Base-by-base conservation (phyloP, 83 land plant species). In the Larix sibirica region DNA sequence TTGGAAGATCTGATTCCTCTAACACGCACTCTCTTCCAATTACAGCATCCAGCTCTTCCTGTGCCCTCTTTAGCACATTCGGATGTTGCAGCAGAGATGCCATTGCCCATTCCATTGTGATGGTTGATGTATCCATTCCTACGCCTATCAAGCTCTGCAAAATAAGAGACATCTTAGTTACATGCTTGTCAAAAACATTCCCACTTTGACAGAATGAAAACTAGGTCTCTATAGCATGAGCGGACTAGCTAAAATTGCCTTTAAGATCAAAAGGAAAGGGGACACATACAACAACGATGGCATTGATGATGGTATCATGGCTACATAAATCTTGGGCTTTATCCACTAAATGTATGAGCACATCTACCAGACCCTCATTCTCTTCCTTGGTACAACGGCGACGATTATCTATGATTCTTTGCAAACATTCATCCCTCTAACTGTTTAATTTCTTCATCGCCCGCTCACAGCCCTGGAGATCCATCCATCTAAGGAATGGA, bases 401-500 rank as follows among this genome's bases (percentile, higher is more conserved):
- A 38, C 23, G 10, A 3, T 67, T 67, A 28, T 67, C 38, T 33
- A 67, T 33, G 13, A 67, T 16, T 26, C 70, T 67, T 38, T 67
- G 38, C 70, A 67, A 13, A 67, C 4, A 12, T 8, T 12, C 26
- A 28, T 67, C 70, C 31, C 26, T 2, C 23, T 16, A 3, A 18
- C 28, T 24, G 8, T 18, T 13, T 3, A 16, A 50, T 54, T 47
- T 40, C 82, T 67, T 68, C 82, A 81, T 81, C 0, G 82, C 33
- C 28, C 17, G 21, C 65, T 4, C 58, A 26, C 66, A 36, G 13
- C 82, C 75, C 18, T 60, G 60, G 6, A 81, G 18, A 54, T 81
- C 82, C 44, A 81, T 10, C 82, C 82, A 67, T 33, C 23, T 60
- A 6, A 67, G 12, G 3, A 20, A 66, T 3, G 75, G 82, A 21